These are phyloP conservation scores for Trypanosoma caninum DNA, from an alignment of 208 protist genomes.

Conservation along the genomic window DNA sequence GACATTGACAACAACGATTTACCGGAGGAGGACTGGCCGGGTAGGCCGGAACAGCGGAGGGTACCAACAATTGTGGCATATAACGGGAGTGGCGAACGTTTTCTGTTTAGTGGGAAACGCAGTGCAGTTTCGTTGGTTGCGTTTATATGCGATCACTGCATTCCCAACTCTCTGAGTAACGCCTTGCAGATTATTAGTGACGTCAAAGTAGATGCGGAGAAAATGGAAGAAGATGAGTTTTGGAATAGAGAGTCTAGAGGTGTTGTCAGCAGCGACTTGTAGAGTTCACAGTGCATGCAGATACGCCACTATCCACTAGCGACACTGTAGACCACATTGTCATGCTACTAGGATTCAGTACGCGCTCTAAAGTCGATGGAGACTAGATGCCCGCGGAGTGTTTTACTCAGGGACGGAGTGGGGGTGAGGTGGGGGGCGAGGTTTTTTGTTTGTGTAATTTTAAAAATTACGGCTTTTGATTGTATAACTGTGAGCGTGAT, in stretches of 20 bases:
- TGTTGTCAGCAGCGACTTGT: too few species aligned
- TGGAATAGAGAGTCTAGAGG: background rate
- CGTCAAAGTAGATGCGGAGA: background rate
- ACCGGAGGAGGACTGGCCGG: constrained; percentile 42
- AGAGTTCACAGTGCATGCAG: too few species aligned
- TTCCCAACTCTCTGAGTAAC: constrained; percentile 7
- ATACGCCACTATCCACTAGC: too few species aligned
- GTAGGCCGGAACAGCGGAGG: constrained; percentile 20
- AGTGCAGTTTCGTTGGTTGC: constrained; percentile 10
- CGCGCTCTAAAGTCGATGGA: too few species aligned
- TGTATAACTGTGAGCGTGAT: too few species aligned
- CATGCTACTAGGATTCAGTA: too few species aligned
- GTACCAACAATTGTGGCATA: constrained; percentile 51
- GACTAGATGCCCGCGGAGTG: too few species aligned
- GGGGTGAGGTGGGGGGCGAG: too few species aligned
- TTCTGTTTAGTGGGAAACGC: constrained; percentile 20
- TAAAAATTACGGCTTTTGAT: too few species aligned
- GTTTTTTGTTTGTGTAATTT: too few species aligned
- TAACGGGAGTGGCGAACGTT: constrained; percentile 7
- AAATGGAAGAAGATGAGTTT: constrained; percentile 10
- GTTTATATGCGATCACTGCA: constrained; percentile 31
- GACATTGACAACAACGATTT: constrained; percentile 76
- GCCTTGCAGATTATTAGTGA: constrained; percentile 8
- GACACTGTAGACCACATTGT: too few species aligned
- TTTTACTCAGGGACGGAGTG: too few species aligned